Evolutionary conservation across 495 filamentous ascomycete species (phyloP).

Genomic region (Penicillium paradoxum): DNA sequence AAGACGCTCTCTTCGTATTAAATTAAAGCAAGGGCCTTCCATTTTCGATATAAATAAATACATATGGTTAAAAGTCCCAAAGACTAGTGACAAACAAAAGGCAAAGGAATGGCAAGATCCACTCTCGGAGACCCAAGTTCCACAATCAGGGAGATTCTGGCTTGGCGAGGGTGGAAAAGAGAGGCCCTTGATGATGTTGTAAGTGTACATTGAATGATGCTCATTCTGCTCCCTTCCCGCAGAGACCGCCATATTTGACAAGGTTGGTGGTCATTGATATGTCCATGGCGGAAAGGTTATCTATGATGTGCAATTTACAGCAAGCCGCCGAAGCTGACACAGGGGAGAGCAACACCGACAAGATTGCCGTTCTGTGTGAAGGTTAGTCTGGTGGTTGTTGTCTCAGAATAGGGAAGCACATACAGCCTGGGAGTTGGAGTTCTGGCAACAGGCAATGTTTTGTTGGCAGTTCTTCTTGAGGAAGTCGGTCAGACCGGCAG

Average conservation of each 20-base stretch:
- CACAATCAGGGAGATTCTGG: not conserved
- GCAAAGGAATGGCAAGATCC: constrained; percentile 15
- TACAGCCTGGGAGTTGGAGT: constrained; percentile 26
- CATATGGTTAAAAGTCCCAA: constrained; percentile 8
- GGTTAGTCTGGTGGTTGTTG: not conserved
- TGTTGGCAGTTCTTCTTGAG: constrained; percentile 45
- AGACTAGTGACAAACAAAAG: constrained; percentile 13
- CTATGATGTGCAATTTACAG: constrained; percentile 26
- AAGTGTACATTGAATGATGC: constrained; percentile 13
- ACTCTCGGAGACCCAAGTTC: not conserved
- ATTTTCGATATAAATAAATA: constrained; percentile 15
- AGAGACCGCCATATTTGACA: not conserved
- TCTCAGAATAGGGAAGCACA: not conserved
- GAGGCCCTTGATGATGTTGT: constrained; percentile 7
- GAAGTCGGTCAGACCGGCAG: constrained; percentile 32
- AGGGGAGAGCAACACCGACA: constrained; percentile 42
- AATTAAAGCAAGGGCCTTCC: constrained; percentile 5
- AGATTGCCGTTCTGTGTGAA: constrained; percentile 27
- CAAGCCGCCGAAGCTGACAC: constrained; percentile 38
- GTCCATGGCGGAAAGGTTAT: not conserved
- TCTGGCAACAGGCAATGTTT: constrained; percentile 47
- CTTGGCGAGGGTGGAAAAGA: constrained; percentile 2
- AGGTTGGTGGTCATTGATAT: not conserved
- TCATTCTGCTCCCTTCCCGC: not conserved
- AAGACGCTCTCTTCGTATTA: too few species aligned